phyloP scores from a whole-genome alignment of 768 basidiomycete species.

The Agaricus bisporus region DNA sequence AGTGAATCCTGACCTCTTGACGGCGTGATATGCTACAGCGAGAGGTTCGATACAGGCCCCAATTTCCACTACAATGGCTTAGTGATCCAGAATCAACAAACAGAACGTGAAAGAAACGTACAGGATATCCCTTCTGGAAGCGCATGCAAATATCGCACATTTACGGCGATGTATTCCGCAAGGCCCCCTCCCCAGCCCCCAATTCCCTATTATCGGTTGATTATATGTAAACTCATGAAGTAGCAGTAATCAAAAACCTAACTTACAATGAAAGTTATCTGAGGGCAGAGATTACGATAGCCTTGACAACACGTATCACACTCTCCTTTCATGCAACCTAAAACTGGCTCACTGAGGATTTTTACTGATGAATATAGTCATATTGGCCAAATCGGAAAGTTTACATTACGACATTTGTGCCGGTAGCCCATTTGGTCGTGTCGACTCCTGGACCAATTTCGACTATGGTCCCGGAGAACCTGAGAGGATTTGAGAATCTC shows the following conservation, averaged over 20 bases:
- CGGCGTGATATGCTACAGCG: slow-evolving; percentile 39
- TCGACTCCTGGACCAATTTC: slow-evolving; percentile 28
- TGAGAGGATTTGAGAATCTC: slow-evolving; percentile 3
- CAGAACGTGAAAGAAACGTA: slow-evolving; percentile 15
- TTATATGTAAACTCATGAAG: neutral
- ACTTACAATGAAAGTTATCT: slow-evolving; percentile 29
- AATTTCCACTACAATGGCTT: slow-evolving; percentile 30
- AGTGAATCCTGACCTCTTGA: slow-evolving; percentile 33
- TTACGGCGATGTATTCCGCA: slow-evolving; percentile 32
- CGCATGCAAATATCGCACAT: slow-evolving; percentile 28
- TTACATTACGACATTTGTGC: slow-evolving; percentile 29
- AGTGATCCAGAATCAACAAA: neutral
- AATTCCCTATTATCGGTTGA: slow-evolving; percentile 25
- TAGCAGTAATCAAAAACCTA: slow-evolving; percentile 10
- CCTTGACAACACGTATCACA: slow-evolving; percentile 29
- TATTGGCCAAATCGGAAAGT: neutral
- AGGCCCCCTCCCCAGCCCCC: slow-evolving; percentile 38
- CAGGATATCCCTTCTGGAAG: slow-evolving; percentile 32
- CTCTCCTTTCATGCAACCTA: slow-evolving; percentile 29
- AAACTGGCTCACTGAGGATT: slow-evolving; percentile 31
- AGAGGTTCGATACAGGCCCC: slow-evolving; percentile 44
- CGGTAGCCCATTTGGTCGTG: slow-evolving; percentile 23
- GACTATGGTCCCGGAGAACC: slow-evolving; percentile 29
- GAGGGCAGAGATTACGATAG: slow-evolving; percentile 27
- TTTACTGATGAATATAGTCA: neutral